Evolutionary conservation across 2,329 filamentous ascomycete species (phyloP).

Genomic region (Aspergillus carbonarius): DNA sequence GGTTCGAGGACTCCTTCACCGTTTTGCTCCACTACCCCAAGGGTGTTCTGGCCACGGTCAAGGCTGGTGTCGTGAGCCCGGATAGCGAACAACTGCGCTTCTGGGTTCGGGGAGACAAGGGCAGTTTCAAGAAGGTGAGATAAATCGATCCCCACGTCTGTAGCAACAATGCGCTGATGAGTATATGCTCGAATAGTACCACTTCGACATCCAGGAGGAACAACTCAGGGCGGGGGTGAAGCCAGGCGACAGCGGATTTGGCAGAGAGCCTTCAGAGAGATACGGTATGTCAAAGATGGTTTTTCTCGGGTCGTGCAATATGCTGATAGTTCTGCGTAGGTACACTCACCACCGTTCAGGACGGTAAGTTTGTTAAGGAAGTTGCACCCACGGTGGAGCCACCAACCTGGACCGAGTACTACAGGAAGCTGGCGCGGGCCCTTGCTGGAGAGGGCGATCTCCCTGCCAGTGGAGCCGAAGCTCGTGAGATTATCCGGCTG

Average conservation of each 20-base stretch:
- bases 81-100: conserved; percentile 70
- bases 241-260: conserved; percentile 64
- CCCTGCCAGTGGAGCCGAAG: conserved; percentile 55
- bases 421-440: conserved; percentile 55
- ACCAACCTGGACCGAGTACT: conserved; percentile 68
- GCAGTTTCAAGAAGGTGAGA: conserved; percentile 67
- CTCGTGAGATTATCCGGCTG: conserved; percentile 54
- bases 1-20: conserved; percentile 54
- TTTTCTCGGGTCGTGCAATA: not conserved
- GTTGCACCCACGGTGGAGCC: conserved; percentile 61
- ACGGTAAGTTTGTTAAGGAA: conserved; percentile 53
- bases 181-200: conserved; percentile 33
- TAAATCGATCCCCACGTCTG: too few species aligned
- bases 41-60: conserved; percentile 66
- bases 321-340: conserved; percentile 21
- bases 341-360: conserved; percentile 55
- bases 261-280: conserved; percentile 59
- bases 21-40: conserved; percentile 65
- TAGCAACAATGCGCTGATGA: not conserved
- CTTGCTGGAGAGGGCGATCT: conserved; percentile 53
- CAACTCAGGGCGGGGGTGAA: conserved; percentile 65
- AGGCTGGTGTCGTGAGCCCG: conserved; percentile 66
- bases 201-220: conserved; percentile 72
- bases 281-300: conserved; percentile 47
- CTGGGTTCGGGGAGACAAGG: conserved; percentile 74